A percentile compares a stretch with the other conserved stretches of the same genome.
These are phyloP conservation scores for Alternaria conjuncta DNA, from an alignment of 2,329 filamentous ascomycete species.

Conservation along the genomic window DNA sequence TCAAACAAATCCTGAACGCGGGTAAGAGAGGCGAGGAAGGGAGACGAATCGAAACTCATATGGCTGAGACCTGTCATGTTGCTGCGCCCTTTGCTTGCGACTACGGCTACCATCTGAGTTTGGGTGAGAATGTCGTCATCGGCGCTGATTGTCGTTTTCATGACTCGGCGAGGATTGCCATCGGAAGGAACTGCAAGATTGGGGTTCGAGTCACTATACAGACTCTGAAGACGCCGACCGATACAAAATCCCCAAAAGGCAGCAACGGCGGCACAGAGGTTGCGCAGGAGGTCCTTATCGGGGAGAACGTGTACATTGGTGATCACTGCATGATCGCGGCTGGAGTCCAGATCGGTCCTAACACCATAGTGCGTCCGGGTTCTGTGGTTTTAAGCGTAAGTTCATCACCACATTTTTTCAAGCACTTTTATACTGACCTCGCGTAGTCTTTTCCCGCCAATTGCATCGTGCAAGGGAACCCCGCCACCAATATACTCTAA, in stretches of 20 bases:
- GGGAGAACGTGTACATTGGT: constrained; percentile 72
- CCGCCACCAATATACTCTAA: constrained; percentile 43
- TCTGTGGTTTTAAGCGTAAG: constrained; percentile 63
- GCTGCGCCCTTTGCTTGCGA: constrained; percentile 91
- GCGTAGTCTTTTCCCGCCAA: constrained; percentile 54
- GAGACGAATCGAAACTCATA: constrained; percentile 55
- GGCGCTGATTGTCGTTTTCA: constrained; percentile 84
- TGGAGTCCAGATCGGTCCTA: constrained; percentile 61
- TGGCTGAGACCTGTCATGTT: constrained; percentile 78
- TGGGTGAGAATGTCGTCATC: constrained; percentile 85
- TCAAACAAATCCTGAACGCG: constrained; percentile 74
- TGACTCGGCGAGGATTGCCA: constrained; percentile 82
- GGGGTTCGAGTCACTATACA: constrained; percentile 88
- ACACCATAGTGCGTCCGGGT: constrained; percentile 61
- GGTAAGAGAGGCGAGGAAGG: constrained; percentile 44
- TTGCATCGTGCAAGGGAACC: constrained; percentile 57
- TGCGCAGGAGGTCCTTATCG: constrained; percentile 76
- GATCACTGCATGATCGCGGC: constrained; percentile 66
- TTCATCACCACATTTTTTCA: constrained; percentile 7
- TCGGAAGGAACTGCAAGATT: constrained; percentile 74
- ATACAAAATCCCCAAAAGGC: constrained; percentile 75
- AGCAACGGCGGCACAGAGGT: constrained; percentile 74
- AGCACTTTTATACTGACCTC: constrained; percentile 19
- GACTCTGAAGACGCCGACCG: constrained; percentile 74
- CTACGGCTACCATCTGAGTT: constrained; percentile 92